Percentiles rank a stretch among this genome's conserved stretches.
These are phyloP conservation scores for Cyberlindnera japonica DNA, from an alignment of 805 yeast species.

Conservation along the genomic window DNA sequence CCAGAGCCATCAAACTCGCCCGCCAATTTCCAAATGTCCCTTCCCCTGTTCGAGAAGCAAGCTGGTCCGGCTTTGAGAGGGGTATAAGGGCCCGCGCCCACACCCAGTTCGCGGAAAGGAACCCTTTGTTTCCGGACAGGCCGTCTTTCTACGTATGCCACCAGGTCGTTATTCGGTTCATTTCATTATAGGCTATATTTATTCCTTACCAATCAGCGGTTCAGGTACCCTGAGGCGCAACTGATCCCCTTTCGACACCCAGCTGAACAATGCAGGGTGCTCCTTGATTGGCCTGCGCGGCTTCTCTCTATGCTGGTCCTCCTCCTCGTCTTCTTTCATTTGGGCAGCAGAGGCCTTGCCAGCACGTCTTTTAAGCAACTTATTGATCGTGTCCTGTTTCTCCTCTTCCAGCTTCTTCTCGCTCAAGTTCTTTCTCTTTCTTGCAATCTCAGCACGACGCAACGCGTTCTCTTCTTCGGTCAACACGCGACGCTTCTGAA, in stretches of 20 bases:
- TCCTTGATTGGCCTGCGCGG: conserved; percentile 24
- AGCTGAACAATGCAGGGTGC: conserved; percentile 25
- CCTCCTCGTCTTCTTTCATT: conserved; percentile 21
- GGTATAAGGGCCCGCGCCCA: no score
- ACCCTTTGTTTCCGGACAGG: no score
- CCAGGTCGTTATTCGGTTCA: no score
- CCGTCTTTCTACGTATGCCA: no score
- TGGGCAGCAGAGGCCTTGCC: conserved; percentile 39
- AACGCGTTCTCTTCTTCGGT: conserved; percentile 83
- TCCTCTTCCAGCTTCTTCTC: conserved; percentile 86
- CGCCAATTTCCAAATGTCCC: no score
- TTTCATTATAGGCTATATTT: no score
- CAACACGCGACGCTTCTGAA: conserved; percentile 47
- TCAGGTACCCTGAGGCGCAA: conserved; percentile 22
- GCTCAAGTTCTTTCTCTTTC: conserved; percentile 81
- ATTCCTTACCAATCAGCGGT: conserved; percentile 7
- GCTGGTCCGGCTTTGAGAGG: no score
- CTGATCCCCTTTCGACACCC: conserved; percentile 19
- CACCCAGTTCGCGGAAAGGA: no score
- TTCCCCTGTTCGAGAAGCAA: no score
- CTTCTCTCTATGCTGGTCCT: conserved; percentile 11
- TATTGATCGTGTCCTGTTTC: conserved; percentile 86
- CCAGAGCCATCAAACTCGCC: no score
- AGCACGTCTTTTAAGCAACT: conserved; percentile 79
- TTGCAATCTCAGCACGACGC: conserved; percentile 80